A percentile compares a stretch with the other conserved stretches of the same genome.
phyloP scores from a whole-genome alignment of 176 grass and related monocot species.

The Coix lacrymajobi region DNA sequence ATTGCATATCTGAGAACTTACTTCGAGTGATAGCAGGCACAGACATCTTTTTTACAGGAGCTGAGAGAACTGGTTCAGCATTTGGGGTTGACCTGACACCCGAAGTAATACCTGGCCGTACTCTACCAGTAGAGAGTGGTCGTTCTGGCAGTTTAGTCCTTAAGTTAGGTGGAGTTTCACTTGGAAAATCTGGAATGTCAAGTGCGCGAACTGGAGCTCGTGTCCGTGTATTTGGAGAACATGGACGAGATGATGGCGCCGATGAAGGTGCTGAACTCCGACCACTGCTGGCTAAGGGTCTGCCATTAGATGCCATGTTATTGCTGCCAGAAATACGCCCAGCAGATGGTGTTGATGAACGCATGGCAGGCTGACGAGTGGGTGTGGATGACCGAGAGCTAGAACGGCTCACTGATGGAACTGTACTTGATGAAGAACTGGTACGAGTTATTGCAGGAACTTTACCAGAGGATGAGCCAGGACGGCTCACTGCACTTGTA shows the following conservation, averaged over 20 bases:
- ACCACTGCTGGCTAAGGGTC: conserved; percentile 39
- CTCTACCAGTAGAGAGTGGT: conserved; percentile 63
- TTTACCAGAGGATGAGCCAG: conserved; percentile 39
- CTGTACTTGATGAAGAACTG: conserved; percentile 43
- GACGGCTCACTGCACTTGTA: conserved; percentile 23
- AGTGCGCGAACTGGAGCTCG: conserved; percentile 66
- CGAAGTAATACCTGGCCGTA: conserved; percentile 51
- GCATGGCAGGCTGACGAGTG: conserved; percentile 44
- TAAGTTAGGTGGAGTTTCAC: conserved; percentile 70
- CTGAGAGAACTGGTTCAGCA: conserved; percentile 41
- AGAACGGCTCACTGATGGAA: conserved; percentile 44
- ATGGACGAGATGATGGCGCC: conserved; percentile 68
- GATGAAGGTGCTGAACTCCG: conserved; percentile 63
- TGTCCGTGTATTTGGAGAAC: conserved; percentile 60
- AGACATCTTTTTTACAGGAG: conserved; percentile 57
- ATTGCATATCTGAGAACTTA: conserved; percentile 65
- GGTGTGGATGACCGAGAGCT: conserved; percentile 74
- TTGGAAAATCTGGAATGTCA: conserved; percentile 90
- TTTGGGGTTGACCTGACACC: conserved; percentile 38
- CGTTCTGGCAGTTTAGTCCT: conserved; percentile 83
- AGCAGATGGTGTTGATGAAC: conserved; percentile 35
- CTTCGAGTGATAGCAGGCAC: conserved; percentile 67
- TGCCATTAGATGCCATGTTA: conserved; percentile 41
- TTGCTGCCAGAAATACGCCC: conserved; percentile 42
- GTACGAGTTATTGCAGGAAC: conserved; percentile 35